A percentile compares a stretch with the other conserved stretches of the same genome.
Evolutionary conservation across 805 yeast species (phyloP).

Genomic region (Kregervanrija fluxuum): DNA sequence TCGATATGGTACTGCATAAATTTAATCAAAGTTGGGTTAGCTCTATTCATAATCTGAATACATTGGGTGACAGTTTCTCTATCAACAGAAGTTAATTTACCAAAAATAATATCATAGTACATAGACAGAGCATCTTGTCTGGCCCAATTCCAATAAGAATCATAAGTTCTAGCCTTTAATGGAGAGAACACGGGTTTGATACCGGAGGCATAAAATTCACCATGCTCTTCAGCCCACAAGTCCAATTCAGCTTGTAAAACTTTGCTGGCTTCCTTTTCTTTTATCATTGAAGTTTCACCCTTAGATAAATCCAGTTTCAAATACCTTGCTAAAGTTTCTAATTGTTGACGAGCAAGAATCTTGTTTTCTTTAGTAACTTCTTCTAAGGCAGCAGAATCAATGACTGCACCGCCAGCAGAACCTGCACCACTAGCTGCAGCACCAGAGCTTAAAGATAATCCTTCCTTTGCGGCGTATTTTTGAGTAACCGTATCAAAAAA

Average conservation of each 20-base stretch:
- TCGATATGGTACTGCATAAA: conserved; percentile 94
- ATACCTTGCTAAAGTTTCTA: conserved; percentile 92
- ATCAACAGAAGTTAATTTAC: conserved; percentile 82
- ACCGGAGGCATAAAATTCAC: conserved; percentile 91
- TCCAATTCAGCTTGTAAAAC: conserved; percentile 87
- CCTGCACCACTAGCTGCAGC: conserved; percentile 46
- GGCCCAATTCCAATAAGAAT: conserved; percentile 99
- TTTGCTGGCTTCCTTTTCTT: conserved; percentile 79
- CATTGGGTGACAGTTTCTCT: conserved; percentile 96
- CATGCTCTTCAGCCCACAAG: conserved; percentile 82
- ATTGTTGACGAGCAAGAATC: conserved; percentile 66
- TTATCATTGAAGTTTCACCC: conserved; percentile 79
- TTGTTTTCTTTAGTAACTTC: conserved; percentile 66
- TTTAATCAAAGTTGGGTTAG: conserved; percentile 87
- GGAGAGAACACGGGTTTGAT: conserved; percentile 85
- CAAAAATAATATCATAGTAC: conserved; percentile 95
- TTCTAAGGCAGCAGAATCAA: conserved; percentile 94
- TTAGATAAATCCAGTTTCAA: conserved; percentile 85
- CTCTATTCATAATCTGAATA: conserved; percentile 94
- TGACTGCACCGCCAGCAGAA: conserved; percentile 75
- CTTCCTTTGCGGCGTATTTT: conserved; percentile 79
- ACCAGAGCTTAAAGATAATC: conserved; percentile 67
- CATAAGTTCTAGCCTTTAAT: conserved; percentile 91
- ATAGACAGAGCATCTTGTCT: conserved; percentile 91
- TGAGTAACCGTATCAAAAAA: conserved; percentile 77